These are phyloP conservation scores for Lactuca sativa DNA, from an alignment of 129 eudicot genomes.

Conservation along the genomic window DNA sequence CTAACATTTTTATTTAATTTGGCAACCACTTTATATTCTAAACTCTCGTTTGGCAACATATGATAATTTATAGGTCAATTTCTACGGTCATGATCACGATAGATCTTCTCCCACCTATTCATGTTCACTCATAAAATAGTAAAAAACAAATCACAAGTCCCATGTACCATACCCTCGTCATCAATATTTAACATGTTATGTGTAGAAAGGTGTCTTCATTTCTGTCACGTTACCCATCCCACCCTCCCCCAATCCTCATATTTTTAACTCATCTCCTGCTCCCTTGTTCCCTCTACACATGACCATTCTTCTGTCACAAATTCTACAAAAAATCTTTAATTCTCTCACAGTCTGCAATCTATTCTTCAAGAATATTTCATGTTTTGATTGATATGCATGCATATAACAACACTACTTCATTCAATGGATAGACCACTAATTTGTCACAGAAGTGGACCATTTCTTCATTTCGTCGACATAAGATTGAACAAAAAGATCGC, in stretches of 20 bases:
- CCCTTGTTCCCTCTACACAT: slow-evolving; percentile 38
- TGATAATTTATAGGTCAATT: too few species aligned
- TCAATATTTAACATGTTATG: slow-evolving; percentile 34
- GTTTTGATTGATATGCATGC: slow-evolving; percentile 29
- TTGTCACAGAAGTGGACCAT: slow-evolving; percentile 25
- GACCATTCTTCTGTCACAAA: slow-evolving; percentile 28
- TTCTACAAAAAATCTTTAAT: slow-evolving; percentile 9
- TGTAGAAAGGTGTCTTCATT: slow-evolving; percentile 16
- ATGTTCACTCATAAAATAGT: not conserved
- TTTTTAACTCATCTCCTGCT: slow-evolving; percentile 29
- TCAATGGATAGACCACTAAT: slow-evolving; percentile 27
- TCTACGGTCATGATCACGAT: not conserved
- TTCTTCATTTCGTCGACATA: slow-evolving; percentile 23
- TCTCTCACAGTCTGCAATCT: slow-evolving; percentile 22
- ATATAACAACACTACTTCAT: slow-evolving; percentile 22
- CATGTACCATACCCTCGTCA: slow-evolving; percentile 24
- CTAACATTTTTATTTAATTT: too few species aligned
- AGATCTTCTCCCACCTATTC: not conserved
- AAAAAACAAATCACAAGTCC: not conserved
- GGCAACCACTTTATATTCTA: not conserved
- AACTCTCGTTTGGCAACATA: not conserved
- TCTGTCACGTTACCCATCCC: slow-evolving; percentile 34
- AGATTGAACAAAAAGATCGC: slow-evolving; percentile 24
- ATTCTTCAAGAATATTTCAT: slow-evolving; percentile 22
- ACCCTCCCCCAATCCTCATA: slow-evolving; percentile 18